Base-by-base conservation (phyloP, 2,329 filamentous ascomycete genomes). In the Cadophora malorum region DNA sequence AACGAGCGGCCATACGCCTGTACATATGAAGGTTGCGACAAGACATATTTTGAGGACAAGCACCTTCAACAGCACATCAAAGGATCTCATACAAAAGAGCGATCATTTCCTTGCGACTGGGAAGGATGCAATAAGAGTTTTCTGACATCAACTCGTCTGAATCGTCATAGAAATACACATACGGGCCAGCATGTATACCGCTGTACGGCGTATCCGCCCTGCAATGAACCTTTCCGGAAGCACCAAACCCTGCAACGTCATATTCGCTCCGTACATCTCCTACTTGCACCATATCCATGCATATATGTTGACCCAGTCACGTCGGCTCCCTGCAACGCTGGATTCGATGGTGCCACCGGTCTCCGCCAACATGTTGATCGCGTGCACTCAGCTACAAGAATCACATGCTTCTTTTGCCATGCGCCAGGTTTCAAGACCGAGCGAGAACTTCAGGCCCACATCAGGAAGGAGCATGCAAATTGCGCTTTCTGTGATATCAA, bases 21-120 rank as follows among this genome's bases (percentile, higher is more conserved):
- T 76, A 82, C 84, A 1, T 85, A 90, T 70, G 81, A 84, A 6
- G 89, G 81, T 52, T 98, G 95, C 77, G 87, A 88, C 74, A 97
- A 97, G 81, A 86, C 90, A 52, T 98, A 97, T 78, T 86, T 93
- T 16, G 92, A 96, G 70, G 88, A 93, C 72, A 95, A 95, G 74
- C 94, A 97, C 80, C 84, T 97, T 21, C 90, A 91, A 68, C 90
- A 94, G 72, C 95, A 98, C 78, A 81, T 96, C 76, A 94, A 94
- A 77, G 91, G 91, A 65, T 90, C 90, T 12, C 95, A 97, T 78
- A 90, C 87, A 23, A 83, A 88, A 65, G 85, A 93, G 71, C 86
- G 90, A 67, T 86, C 88, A 58, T 90, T 93, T 78, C 79, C 85
- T 31, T 97, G 94, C 80, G 82, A 85, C n/a, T 88, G 88, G 74